Evolutionary conservation across 192 early-diverging fungal species (phyloP), one percentile per base, ranked within the genome.

Genomic region (Dissophora ornata): DNA sequence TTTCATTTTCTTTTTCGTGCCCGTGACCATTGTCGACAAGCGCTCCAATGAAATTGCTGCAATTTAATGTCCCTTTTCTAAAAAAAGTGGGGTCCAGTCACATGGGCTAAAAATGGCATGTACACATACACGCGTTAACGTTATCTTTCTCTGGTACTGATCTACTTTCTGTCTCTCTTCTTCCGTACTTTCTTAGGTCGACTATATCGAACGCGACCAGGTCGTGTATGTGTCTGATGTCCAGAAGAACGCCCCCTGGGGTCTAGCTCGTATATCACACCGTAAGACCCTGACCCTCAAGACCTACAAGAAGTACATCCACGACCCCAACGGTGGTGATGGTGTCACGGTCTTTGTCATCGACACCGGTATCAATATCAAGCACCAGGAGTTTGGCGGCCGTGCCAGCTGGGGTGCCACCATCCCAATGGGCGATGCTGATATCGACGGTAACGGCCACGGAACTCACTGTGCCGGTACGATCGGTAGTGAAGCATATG

Each of bases 341-440:
- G 92, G 90, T 61, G 90, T 98, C 62, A 92, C 90, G n/a, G 94
- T 91, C 28, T 98, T 95, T 82, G 93, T 98, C 25, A 91, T 98
- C 46, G 97, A 98, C 85, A 98, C 97, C 4, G 97, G 97, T 55
- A 87, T 97, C 57, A 86, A 88, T 65, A 74, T 90, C 53, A 78
- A 86, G 2, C 96, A 98, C 65, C 85, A 87, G 13, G 96, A 99
- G 62, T 97, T 99, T 77, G 89, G 92, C 50, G 94, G 93, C 53
- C 92, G 97, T 65, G 97, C 97, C 41, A 62, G 65, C 46, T 94
- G 93, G 89, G 94, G 94, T 36, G 83, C 75, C 36, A 93, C 94
- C 5, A 86, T 96, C 61, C 90, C 93, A 24, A 63, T 83, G 9
- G 85, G 87, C 67, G 89, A 90, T 52, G 57, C 79, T 13, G 83